These are phyloP conservation scores for Marasmius tenuissimus DNA, from an alignment of 1,284 basidiomycete genomes.

Conservation along the genomic window DNA sequence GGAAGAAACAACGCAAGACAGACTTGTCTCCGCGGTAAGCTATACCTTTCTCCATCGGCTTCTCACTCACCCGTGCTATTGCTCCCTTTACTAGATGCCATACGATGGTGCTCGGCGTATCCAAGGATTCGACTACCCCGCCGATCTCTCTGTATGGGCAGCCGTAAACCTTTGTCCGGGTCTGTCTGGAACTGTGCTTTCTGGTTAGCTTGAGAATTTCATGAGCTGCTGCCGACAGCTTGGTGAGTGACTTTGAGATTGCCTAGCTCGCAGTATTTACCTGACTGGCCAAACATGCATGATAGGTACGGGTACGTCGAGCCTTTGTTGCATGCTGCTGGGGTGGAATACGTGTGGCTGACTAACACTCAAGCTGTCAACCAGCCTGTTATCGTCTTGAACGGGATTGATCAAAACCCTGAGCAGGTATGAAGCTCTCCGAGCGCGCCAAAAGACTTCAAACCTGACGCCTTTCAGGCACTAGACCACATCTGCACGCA, in stretches of 20 bases:
- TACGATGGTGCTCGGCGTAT: neutral
- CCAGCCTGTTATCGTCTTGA: neutral
- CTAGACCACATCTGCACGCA: neutral
- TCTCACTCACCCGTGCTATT: no score
- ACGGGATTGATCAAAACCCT: neutral
- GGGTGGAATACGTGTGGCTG: no score
- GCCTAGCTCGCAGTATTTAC: neutral
- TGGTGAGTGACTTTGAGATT: neutral
- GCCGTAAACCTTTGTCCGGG: neutral
- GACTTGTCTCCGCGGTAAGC: no score
- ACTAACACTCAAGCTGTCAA: neutral
- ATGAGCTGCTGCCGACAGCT: neutral
- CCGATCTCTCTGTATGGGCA: neutral
- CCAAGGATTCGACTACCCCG: neutral
- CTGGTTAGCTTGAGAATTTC: neutral
- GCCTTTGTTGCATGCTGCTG: no score
- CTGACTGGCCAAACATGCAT: neutral
- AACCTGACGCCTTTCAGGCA: neutral
- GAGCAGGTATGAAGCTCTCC: neutral
- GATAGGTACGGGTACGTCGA: neutral
- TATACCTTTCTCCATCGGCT: no score
- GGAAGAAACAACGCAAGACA: no score
- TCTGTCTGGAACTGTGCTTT: neutral
- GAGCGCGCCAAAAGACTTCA: no score
- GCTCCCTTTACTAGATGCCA: neutral